These are phyloP conservation scores for Diplosphaera chodatii DNA, from an alignment of 139 green algal genomes.

Conservation along the genomic window DNA sequence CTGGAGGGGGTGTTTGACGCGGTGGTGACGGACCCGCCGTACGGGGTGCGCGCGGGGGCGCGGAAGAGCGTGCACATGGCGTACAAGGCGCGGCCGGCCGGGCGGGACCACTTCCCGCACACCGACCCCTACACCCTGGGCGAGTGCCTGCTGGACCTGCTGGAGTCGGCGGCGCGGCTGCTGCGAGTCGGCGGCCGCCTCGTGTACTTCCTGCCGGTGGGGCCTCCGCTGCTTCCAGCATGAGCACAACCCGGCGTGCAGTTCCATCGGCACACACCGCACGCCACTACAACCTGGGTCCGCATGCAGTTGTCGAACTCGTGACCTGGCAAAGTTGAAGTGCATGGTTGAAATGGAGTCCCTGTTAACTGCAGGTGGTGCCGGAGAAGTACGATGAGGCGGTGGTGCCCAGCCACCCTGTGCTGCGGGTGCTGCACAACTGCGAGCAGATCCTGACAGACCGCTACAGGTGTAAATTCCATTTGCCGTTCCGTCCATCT, in stretches of 20 bases:
- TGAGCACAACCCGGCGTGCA: too few species aligned
- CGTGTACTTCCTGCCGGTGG: conserved; percentile 64
- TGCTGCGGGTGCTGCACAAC: conserved; percentile 43
- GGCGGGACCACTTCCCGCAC: conserved; percentile 52
- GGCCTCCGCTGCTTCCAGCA: too few species aligned
- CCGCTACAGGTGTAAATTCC: conserved; percentile 68
- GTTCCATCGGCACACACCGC: too few species aligned
- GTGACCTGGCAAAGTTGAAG: too few species aligned
- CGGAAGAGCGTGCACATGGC: conserved; percentile 56
- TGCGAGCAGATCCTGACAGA: conserved; percentile 75
- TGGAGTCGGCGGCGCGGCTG: conserved; percentile 69
- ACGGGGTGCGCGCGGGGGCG: conserved; percentile 92
- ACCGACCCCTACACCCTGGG: conserved; percentile 61
- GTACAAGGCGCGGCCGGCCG: conserved; percentile 25
- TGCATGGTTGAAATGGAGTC: too few species aligned
- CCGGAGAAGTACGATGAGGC: conserved; percentile 14
- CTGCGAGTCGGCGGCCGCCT: conserved; percentile 61
- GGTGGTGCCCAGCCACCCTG: conserved; percentile 65
- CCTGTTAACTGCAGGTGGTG: too few species aligned
- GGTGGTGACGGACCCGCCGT: conserved; percentile 90
- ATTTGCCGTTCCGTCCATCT: too few species aligned
- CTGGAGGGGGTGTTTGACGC: conserved; percentile 65
- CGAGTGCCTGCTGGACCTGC: conserved; percentile 88
- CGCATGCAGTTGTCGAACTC: too few species aligned
- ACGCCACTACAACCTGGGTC: too few species aligned